Conservation (phyloP, 2,329 filamentous ascomycete species). For the Kalmusia sp. region DNA sequence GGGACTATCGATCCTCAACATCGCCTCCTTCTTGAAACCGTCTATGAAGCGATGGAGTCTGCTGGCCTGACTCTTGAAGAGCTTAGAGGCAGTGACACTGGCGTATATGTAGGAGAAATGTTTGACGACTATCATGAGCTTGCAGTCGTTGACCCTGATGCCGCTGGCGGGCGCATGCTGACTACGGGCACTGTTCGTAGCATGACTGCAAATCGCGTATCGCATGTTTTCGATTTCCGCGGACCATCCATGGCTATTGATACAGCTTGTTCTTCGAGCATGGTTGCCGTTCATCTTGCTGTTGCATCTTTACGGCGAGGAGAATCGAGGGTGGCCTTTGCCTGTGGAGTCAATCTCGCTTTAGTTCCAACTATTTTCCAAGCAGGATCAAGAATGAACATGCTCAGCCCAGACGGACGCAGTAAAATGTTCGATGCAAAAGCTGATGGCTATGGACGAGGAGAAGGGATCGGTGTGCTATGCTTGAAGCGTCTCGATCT, state of each 20-base stretch:
- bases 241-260: conserved; percentile 45
- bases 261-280: conserved; percentile 44
- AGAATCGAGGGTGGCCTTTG: conserved; percentile 19
- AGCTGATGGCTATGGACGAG: conserved; percentile 60
- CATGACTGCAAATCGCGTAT: conserved; percentile 44
- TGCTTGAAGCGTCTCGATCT: conserved; percentile 53
- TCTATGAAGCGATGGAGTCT: conserved; percentile 16
- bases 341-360: conserved; percentile 12
- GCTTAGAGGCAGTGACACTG: conserved; percentile 16
- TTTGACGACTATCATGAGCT: conserved; percentile 22
- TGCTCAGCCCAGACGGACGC: conserved; percentile 34
- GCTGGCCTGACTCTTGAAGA: conserved; percentile 18
- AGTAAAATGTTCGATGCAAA: conserved; percentile 39
- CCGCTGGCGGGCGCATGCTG: conserved; percentile 7
- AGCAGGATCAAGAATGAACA: conserved; percentile 24
- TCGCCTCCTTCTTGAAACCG: conserved; percentile 13
- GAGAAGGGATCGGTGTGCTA: conserved; percentile 60
- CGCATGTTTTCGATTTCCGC: conserved; percentile 42
- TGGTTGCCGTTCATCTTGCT: conserved; percentile 35
- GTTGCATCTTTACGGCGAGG: conserved; percentile 14
- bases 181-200: conserved; percentile 23
- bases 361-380: conserved; percentile 17
- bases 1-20: conserved; percentile 33
- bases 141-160: conserved; percentile 1
- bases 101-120: conserved; percentile 22